Base-by-base conservation (phyloP, 495 filamentous ascomycete genomes). In the Penicillium soppii region DNA sequence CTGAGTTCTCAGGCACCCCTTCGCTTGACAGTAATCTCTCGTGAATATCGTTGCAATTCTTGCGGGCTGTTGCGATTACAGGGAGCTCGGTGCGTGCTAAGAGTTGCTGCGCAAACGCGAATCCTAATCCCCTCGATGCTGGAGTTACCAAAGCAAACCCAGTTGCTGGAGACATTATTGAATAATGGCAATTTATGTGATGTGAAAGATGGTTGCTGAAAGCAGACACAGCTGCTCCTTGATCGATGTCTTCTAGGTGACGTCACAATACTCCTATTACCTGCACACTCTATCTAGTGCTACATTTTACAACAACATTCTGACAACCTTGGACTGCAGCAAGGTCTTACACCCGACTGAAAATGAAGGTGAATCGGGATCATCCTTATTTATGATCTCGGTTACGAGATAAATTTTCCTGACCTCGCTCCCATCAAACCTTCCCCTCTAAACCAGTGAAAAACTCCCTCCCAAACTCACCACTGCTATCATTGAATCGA, bases 91-190 rank as follows among this genome's bases (percentile, higher is more conserved):
- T 90, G 15, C 74, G 80, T 43, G 71, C 67, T 12, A 94, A 77
- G 9, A 95, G 72, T 29, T 84, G 79, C 4, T 83, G 79, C 5
- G 86, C 82, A 13, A 95, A 71, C 21, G 85, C 82, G 54, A 89
- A 77, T 16, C 88, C 89, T 54, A 94, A 82, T 12, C 90, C 90
- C 19, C 87, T 76, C 9, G 85, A 90, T 9, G 88, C 80, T 0
- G 90, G 90, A 16, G 82, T 69, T 0, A 74, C 66, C 16, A 75
- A 15, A 2, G 59, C 62, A 39, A 66, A 66, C 3, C 62, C 62
- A 35, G 52, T 25, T 32, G 49, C 32, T 43, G 37, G 19, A 7
- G 23, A 20, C 58, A 64, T 64, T 12, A 9, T 10, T 23, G 4
- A 23, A 25, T 12, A 39, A 17, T 25, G 2, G 5, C 4, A 22